Base-by-base conservation (phyloP, 148 eudicot species). In the Amaranthus cruentus region DNA sequence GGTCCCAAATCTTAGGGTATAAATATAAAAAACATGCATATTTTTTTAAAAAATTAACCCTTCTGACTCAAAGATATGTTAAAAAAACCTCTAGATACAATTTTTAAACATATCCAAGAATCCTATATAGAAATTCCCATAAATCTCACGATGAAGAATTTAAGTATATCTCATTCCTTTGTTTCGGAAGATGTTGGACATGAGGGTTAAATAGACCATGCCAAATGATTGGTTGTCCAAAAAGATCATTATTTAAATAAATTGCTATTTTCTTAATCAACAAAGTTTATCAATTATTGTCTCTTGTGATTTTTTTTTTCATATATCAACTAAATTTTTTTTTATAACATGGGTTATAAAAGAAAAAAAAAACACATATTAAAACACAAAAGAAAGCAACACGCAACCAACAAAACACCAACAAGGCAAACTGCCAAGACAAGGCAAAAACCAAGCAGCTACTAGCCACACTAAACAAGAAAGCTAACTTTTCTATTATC, bases 191-290 rank as follows among this genome's bases (percentile, higher is more conserved):
- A 71, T 21, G 42, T 67, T 68, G 7, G 66, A 59, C 73, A 14
- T 59, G 58, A 73, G 72, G 67, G 8, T 66, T 59, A 6, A 53
- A 11, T 10, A 71, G 53, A 61, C 46, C 62, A 12, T 44, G 66
- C 47, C 62, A 78, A 67, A 78, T 73, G 56, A 72, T 72, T 66
- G 68, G 54, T 50, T 59, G 72, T 52, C 52, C 71, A 77, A 53
- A 6, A 58, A 58, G 4, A 53, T 0, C 75, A 77, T 44, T 61
- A 72, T n/a, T 44, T 72, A 12, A 6, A 5, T 65, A 14, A 21
- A 28, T 28, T 28, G 38, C 56, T 63, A 71, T 6, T 43, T 6
- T 61, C 18, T 47, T 38, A 13, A 69, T 4, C 8, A 10, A 5
- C 62, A 14, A 68, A 9, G 58, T 9, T 49, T 54, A 18, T 9